Percentiles rank a stretch among this genome's conserved stretches.
Evolutionary conservation across 1,139 yeast species (phyloP).

Genomic region (Lodderomyces elongisporus): DNA sequence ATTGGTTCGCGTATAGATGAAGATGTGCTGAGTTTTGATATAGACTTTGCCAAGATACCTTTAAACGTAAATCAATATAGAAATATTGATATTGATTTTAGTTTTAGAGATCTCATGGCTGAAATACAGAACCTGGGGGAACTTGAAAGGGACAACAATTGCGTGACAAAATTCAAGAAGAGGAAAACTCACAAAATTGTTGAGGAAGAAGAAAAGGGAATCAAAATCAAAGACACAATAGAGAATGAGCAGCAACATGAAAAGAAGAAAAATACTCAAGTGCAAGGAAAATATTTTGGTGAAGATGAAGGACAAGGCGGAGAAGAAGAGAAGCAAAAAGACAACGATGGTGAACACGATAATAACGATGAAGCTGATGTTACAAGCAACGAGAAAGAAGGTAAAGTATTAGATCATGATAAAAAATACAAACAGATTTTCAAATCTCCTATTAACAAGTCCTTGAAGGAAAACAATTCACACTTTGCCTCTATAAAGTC

Average conservation of each 20-base stretch:
- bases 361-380: constrained; percentile 2
- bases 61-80: constrained; percentile 56
- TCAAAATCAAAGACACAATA: background rate
- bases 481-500: too few relatives aligned
- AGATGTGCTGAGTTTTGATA: constrained; percentile 24
- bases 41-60: constrained; percentile 47
- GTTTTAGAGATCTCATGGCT: constrained; percentile 34
- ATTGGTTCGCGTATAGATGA: background rate
- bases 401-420: too few relatives aligned
- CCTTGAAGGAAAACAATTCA: too few relatives aligned
- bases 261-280: too few relatives aligned
- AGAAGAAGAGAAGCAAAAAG: constrained; percentile 9
- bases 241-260: constrained; percentile 5
- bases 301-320: constrained; percentile 8
- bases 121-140: constrained; percentile 2
- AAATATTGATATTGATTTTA: constrained; percentile 52
- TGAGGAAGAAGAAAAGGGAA: constrained; percentile 13
- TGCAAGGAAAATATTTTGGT: too few relatives aligned
- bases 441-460: too few relatives aligned
- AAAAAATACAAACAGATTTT: too few relatives aligned
- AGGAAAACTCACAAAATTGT: constrained; percentile 6
- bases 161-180: constrained; percentile 1
- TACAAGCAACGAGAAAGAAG: background rate
- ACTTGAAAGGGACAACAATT: background rate
- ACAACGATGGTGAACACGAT: constrained; percentile 8